Base-by-base conservation (phyloP, 108 stramenopile genomes). In the Cyclotella atomus region DNA sequence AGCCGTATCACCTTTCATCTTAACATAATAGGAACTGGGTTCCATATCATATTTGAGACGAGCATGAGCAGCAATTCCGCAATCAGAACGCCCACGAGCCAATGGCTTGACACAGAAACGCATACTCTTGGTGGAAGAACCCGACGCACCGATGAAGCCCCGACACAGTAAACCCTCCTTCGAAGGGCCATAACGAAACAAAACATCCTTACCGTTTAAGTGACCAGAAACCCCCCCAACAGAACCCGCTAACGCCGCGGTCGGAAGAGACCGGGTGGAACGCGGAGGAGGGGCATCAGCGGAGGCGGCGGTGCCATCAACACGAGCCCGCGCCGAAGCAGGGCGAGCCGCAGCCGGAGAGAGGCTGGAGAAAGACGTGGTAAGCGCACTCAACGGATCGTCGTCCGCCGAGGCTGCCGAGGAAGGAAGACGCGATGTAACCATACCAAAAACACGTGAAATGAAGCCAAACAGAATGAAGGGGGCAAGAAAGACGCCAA, bases 181-280 rank as follows among this genome's bases (percentile, higher is more conserved):
- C 49, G 19, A 19, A 4, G 41, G 12, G 9, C 49, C 49, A 50
- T 50, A 50, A 50, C 49, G 49, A 50, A 50, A 16, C 49, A 41
- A 41, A 7, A 7, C 4, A 4, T 50, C 49, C 49, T 50, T 50
- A 50, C 49, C 49, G n/a, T 50, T 50, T 4, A 17, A 17, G 49
- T 50, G 49, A 8, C 49, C 49, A 17, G 49, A n/a, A 50, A 50
- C 49, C 49, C 49, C 49, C 49, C 49, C 49, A 41, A 41, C 38
- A 50, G 16, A 4, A n/a, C 49, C 49, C 19, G 4, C 49, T 4
- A 17, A 19, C 14, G 49, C n/a, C 19, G n/a, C 19, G 9, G 12
- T 12, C 49, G 49, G 49, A n/a, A 50, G n/a, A 19, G 49, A 50
- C 8, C 49, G 49, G 4, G 49, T n/a, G n/a, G 49, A 50, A 17